Conservation (phyloP, 768 basidiomycete species). For the Boletus sensibilis region DNA sequence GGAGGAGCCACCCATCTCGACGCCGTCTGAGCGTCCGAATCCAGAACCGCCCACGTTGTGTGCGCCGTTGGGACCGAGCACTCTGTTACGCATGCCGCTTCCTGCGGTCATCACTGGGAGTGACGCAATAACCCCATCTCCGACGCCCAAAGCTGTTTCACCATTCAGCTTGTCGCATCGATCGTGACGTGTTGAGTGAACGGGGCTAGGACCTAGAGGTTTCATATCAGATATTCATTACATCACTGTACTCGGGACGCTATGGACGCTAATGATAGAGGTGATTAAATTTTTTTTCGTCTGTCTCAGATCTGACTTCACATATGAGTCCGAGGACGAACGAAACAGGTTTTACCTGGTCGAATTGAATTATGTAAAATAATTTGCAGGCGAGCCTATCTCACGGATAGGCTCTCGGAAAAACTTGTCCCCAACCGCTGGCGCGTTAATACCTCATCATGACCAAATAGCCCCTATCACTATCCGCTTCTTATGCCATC, state of each 20-base stretch:
- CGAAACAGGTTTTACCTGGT: no score
- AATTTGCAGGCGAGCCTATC: not conserved
- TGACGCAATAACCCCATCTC: slow-evolving; percentile 48
- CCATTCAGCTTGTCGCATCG: slow-evolving; percentile 11
- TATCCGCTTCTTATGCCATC: not conserved
- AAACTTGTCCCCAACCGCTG: not conserved
- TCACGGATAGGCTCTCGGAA: not conserved
- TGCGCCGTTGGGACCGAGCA: slow-evolving; percentile 43
- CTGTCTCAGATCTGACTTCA: not conserved
- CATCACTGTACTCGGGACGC: not conserved
- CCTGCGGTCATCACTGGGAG: slow-evolving; percentile 43
- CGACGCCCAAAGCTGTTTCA: slow-evolving; percentile 28
- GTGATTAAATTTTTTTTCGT: no score
- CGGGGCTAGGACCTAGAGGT: not conserved
- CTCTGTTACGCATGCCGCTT: slow-evolving; percentile 35
- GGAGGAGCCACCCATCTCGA: slow-evolving; percentile 35
- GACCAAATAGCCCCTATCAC: no score
- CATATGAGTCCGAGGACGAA: not conserved
- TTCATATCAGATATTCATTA: not conserved
- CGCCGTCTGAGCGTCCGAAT: slow-evolving; percentile 54
- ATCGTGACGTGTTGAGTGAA: slow-evolving; percentile 1
- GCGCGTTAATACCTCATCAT: not conserved
- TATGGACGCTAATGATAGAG: not conserved
- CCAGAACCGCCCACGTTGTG: slow-evolving; percentile 55
- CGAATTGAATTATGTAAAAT: not conserved